Percentiles rank a stretch among this genome's conserved stretches.
Conservation (phyloP, 495 filamentous ascomycete genomes). For the Melanomma pulvis-pyrius region DNA sequence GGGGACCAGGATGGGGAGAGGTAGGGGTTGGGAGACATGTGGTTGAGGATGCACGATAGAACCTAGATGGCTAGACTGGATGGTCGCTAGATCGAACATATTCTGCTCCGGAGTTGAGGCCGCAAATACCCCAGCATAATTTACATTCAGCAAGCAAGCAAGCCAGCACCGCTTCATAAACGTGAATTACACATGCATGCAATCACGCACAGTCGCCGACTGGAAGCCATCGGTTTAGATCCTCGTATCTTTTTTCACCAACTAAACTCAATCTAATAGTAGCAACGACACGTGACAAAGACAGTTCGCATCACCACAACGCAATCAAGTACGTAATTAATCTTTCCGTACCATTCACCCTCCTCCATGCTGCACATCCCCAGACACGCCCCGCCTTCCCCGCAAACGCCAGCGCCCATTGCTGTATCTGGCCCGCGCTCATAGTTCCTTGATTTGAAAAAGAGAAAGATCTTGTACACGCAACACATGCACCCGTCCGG, state of each 20-base stretch:
- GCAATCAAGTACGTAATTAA: not conserved
- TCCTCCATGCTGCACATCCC: not conserved
- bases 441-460: not conserved
- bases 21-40: not conserved
- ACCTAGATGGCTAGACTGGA: not conserved
- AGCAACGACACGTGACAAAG: no score
- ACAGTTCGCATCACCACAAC: not conserved
- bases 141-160: no score
- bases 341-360: not conserved
- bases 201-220: no score
- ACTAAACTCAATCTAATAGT: no score
- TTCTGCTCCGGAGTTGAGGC: not conserved
- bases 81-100: not conserved
- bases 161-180: no score
- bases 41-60: not conserved
- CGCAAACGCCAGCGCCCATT: not conserved
- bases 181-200: no score
- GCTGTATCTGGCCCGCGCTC: not conserved
- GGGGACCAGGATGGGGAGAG: conserved; percentile 61
- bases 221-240: no score
- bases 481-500: not conserved
- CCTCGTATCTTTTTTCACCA: no score
- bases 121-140: not conserved
- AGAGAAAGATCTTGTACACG: not conserved
- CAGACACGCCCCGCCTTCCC: not conserved